Evolutionary conservation across 495 filamentous ascomycete species (phyloP).

Genomic region (Tuber microsphaerosporum): DNA sequence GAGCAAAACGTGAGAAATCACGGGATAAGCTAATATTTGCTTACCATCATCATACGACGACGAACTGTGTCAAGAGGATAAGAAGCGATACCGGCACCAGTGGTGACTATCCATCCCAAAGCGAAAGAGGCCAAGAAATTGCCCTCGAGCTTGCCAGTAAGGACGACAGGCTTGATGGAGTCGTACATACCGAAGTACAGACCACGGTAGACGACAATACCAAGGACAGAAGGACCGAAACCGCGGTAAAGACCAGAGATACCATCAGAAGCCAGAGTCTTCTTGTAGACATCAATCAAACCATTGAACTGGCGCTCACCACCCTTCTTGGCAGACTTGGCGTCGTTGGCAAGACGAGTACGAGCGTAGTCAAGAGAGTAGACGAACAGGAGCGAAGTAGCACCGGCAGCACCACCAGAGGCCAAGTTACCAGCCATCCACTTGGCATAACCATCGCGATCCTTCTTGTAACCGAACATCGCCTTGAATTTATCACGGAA

Average conservation of each 20-base stretch:
- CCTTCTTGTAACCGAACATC: slow-evolving; percentile 99
- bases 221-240: slow-evolving; percentile 97
- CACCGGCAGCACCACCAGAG: slow-evolving; percentile 99
- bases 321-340: slow-evolving; percentile 90
- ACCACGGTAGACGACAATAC: slow-evolving; percentile 99
- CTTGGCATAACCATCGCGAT: slow-evolving; percentile 93
- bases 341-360: slow-evolving; percentile 99
- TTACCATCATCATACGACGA: slow-evolving; percentile 99
- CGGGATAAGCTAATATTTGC: slow-evolving; percentile 34
- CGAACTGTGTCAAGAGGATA: slow-evolving; percentile 99
- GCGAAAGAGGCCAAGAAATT: slow-evolving; percentile 98
- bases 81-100: slow-evolving; percentile 99
- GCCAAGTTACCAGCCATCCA: slow-evolving; percentile 99
- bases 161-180: slow-evolving; percentile 97
- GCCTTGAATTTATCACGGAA: slow-evolving; percentile 99
- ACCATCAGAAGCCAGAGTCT: slow-evolving; percentile 97
- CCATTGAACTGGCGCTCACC: slow-evolving; percentile 99
- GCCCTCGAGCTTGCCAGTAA: slow-evolving; percentile 83
- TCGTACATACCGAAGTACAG: slow-evolving; percentile 99
- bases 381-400: slow-evolving; percentile 99
- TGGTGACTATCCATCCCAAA: slow-evolving; percentile 98
- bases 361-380: slow-evolving; percentile 99
- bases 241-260: slow-evolving; percentile 99
- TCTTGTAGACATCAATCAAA: slow-evolving; percentile 98
- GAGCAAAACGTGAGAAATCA: slow-evolving; percentile 1